phyloP scores from a whole-genome alignment of 1,284 basidiomycete species.

The Mycena sp. region DNA sequence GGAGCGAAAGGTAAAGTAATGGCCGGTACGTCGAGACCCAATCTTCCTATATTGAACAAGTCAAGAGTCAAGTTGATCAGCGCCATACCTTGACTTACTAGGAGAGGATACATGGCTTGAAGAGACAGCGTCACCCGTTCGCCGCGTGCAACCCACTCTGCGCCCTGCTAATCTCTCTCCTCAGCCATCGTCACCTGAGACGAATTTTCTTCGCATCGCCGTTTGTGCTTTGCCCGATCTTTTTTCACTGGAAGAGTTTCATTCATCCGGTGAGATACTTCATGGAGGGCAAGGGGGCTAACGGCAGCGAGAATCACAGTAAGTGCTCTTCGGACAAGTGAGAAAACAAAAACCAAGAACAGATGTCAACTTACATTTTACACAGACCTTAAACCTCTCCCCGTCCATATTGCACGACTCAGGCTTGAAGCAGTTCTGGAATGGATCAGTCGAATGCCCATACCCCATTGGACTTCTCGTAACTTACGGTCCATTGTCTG shows the following conservation, averaged over 20 bases:
- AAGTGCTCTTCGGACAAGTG: background rate
- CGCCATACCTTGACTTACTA: background rate
- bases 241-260: background rate
- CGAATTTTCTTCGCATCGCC: conserved; percentile 1
- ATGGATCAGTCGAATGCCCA: background rate
- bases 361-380: conserved; percentile 10
- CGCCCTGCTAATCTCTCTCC: background rate
- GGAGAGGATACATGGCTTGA: background rate
- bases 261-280: background rate
- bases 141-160: background rate
- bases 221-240: conserved; percentile 17
- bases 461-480: too few species aligned
- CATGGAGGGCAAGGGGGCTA: background rate
- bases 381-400: conserved; percentile 11
- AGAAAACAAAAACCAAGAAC: background rate
- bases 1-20: conserved; percentile 6
- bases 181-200: background rate
- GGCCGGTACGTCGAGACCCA: conserved; percentile 12
- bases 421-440: conserved; percentile 13
- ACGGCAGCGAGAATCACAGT: conserved; percentile 12
- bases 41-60: conserved; percentile 4
- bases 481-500: conserved; percentile 6
- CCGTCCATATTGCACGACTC: conserved; percentile 7
- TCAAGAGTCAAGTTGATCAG: too few species aligned
- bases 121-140: background rate